These are phyloP conservation scores for Tolypocladium pustulatum DNA, from an alignment of 2,329 filamentous ascomycete genomes.

Conservation along the genomic window DNA sequence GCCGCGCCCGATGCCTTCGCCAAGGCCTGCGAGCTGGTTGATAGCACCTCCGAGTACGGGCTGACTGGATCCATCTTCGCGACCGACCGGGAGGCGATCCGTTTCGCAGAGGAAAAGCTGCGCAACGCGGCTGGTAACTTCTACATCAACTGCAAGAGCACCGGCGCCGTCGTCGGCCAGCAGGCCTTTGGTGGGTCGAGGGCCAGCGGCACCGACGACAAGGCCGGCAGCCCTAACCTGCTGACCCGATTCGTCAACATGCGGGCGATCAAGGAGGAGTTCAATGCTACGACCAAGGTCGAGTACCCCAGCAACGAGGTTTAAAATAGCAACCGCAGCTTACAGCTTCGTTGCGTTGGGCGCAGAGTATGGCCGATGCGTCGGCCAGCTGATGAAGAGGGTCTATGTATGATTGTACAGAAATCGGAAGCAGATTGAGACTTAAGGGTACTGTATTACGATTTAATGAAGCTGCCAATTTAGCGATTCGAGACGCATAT, in stretches of 20 bases:
- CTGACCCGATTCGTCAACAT: conserved; percentile 56
- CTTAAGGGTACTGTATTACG: neutral
- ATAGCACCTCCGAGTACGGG: conserved; percentile 65
- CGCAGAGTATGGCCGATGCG: neutral
- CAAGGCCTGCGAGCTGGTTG: conserved; percentile 51
- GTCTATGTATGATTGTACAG: neutral
- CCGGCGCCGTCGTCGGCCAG: conserved; percentile 62
- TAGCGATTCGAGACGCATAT: neutral
- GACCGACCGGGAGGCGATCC: conserved; percentile 52
- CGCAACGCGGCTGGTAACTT: conserved; percentile 72
- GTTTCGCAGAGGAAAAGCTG: conserved; percentile 59
- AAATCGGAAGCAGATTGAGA: neutral
- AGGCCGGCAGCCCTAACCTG: conserved; percentile 56
- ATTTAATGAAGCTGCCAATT: neutral
- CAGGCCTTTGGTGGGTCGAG: conserved; percentile 62
- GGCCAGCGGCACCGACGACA: conserved; percentile 63
- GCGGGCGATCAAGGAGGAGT: conserved; percentile 67
- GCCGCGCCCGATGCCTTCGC: conserved; percentile 44
- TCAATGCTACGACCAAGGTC: conserved; percentile 50
- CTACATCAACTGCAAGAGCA: conserved; percentile 78
- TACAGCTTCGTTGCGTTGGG: neutral
- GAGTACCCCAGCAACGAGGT: conserved; percentile 63
- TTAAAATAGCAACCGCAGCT: conserved; percentile 15
- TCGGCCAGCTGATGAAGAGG: neutral
- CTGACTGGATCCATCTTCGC: conserved; percentile 71